Evolutionary conservation across 345 rosid genomes (phyloP), one percentile per base, ranked within the genome.

Genomic region (Populus davidiana): DNA sequence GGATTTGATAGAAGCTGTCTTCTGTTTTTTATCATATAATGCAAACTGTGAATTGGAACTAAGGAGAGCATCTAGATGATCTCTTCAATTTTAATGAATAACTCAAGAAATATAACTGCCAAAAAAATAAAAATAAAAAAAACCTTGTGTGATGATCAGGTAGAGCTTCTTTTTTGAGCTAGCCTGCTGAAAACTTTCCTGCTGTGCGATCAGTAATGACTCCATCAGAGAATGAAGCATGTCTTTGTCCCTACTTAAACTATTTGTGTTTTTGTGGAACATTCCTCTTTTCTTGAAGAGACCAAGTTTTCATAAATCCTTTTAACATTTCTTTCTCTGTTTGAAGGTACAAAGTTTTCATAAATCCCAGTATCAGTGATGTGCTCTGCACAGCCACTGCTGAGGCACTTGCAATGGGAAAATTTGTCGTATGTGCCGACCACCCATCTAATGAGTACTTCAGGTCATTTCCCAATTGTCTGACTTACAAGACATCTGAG

Each of bases 351-450:
- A 93, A 96, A 88, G 93, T 96, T 78, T 96, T 96, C 89, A 88
- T 96, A 80, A 96, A 96, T 81, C 99, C 98, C 21, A 96, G 99
- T 65, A 85, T 96, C 69, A 96, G 96, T 61, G 99, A 96, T 77
- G 99, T 96, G 75, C 90, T 96, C 65, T 96, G 99, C 90, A 96
- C 98, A 38, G 98, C 99, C 69, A 96, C 99, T 20, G 99, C 98
- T 16, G 99, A 96, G 86, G 99, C 98, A 25, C 92, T 96, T 43
- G 99, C 99, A 1, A 96, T 96, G 99, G 99, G 99, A 29, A 96
- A 93, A 77, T 91, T 96, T 47, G 99, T 96, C 11, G 86, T 96
- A 5, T 96, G 99, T 71, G 99, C 99, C 4, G 98, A 96, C 81
- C 96, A 96, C 83, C 99, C 98, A 25, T 96, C 99, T 13, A 96